Base-by-base conservation (phyloP, 2,329 filamentous ascomycete species). In the Coniochaeta sp. region DNA sequence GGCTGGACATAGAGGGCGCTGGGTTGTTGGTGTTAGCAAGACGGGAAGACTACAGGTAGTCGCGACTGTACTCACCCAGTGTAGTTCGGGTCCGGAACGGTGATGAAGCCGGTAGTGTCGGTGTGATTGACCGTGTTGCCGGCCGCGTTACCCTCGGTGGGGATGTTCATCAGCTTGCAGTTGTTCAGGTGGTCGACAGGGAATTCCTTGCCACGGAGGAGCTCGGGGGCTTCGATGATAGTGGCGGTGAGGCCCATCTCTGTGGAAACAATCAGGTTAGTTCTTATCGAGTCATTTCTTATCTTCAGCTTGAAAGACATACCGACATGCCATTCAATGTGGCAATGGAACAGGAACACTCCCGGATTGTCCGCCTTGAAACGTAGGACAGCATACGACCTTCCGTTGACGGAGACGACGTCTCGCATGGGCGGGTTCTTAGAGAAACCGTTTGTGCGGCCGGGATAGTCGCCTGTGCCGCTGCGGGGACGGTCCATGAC, bases 91-190 rank as follows among this genome's bases (percentile, higher is more conserved):
- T 85, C 56, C 26, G 71, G 71, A 0, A 69, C 67, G 0, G 76
- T 73, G 20, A 77, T 75, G 63, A 79, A 73, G 31, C 76, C 78
- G 0, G 62, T 67, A 3, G 80, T 70, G 58, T 87, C 77, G 2
- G 81, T 66, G 3, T 74, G 63, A 52, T 87, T 66, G 1, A 66
- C 57, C 1, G 77, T 81, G 55, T 86, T 86, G 1, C 81, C 86
- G 0, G 81, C 86, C 0, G 86, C 86, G 58, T 90, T 89, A 0
- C 86, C 86, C 10, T 62, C 58, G 2, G 68, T 75, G 1, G 79
- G 76, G 1, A 77, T 71, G 14, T 69, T 70, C 20, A 67, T 67
- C 5, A 68, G 73, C 13, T 69, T 65, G 59, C 76, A 78, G 31
- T 65, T 65, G 20, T 67, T 69, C 57, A 76, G 69, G 59, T 87